Base-by-base conservation (phyloP, 1,284 basidiomycete species). In the Cryptococcus maquisensis region DNA sequence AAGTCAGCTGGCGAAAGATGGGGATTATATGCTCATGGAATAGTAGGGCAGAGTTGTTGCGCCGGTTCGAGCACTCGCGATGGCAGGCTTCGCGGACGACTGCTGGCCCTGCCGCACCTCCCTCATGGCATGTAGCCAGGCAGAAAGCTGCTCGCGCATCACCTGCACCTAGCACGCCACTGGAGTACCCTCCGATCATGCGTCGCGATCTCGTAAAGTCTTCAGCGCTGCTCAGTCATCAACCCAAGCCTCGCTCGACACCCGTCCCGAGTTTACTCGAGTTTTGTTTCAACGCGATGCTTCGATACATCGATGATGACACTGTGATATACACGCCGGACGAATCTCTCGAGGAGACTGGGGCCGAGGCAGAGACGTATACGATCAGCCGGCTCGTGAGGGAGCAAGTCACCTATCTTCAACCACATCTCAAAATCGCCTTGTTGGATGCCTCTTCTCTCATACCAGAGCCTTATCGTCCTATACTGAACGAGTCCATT, bases 101-200 rank as follows among this genome's bases (percentile, higher is more conserved):
- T 1, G 69, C 71, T 15, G 71, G 71, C 12, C 71, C 71, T 2
- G 68, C 68, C 0, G 68, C 69, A 10, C 71, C 71, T 7, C 64
- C 61, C 3, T 71, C 69, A 3, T 73, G 71, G 71, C 55, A 62
- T n/a, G 26, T 50, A 4, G 23, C 47, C 18, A 36, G 49, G 36
- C 18, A 24, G 24, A 7, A 21, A 10, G 15, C 47, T 23, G 3
- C 47, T n/a, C 7, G 20, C 12, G 9, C 47, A 13, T 45, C 40
- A 9, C 13, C 32, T 13, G 24, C 45, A 20, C 36, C 47, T 9
- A 24, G 15, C n/a, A 13, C 8, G 13, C 50, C 9, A 24, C 41
- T 35, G n/a, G 45, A 36, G 20, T 40, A 23, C 12, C 49, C 21
- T 44, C 49, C 24, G 24, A 53, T 61, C 16, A 49, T 52, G 3